These are phyloP conservation scores for Globisporangium iwayamae DNA, from an alignment of 352 stramenopile species.

Conservation along the genomic window DNA sequence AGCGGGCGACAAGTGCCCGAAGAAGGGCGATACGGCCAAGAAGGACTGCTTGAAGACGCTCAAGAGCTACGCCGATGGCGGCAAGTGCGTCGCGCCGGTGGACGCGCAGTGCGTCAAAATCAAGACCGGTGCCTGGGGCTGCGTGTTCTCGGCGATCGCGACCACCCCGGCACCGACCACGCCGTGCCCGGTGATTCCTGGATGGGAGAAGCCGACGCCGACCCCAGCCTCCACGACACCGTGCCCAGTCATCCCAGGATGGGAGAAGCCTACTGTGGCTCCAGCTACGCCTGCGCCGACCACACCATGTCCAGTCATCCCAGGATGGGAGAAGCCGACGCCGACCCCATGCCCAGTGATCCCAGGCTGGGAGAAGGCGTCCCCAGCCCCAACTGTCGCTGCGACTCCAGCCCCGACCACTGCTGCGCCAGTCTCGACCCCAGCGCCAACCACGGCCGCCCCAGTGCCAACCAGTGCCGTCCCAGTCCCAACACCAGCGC, in stretches of 20 bases:
- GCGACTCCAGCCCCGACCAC: neutral
- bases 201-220: constrained; percentile 17
- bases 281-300: constrained; percentile 19
- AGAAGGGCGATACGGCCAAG: constrained; percentile 52
- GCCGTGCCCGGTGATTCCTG: constrained; percentile 10
- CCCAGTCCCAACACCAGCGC: constrained; percentile 4
- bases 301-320: constrained; percentile 7
- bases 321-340: constrained; percentile 10
- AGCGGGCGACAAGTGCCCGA: constrained; percentile 43
- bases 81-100: constrained; percentile 47
- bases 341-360: constrained; percentile 25
- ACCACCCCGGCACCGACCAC: constrained; percentile 29
- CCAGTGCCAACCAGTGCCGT: neutral
- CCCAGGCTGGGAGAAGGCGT: constrained; percentile 15
- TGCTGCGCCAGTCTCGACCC: neutral
- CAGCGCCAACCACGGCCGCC: neutral
- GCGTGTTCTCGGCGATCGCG: constrained; percentile 30
- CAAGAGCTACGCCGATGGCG: constrained; percentile 45
- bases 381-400: constrained; percentile 11
- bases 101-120: constrained; percentile 58
- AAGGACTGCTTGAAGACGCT: constrained; percentile 55
- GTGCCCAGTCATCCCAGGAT: constrained; percentile 12
- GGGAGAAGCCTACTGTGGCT: constrained; percentile 25
- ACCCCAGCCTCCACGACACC: constrained; percentile 12
- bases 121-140: constrained; percentile 70